These are phyloP conservation scores for Microcos paniculata DNA, from an alignment of 345 rosid species.

Conservation along the genomic window DNA sequence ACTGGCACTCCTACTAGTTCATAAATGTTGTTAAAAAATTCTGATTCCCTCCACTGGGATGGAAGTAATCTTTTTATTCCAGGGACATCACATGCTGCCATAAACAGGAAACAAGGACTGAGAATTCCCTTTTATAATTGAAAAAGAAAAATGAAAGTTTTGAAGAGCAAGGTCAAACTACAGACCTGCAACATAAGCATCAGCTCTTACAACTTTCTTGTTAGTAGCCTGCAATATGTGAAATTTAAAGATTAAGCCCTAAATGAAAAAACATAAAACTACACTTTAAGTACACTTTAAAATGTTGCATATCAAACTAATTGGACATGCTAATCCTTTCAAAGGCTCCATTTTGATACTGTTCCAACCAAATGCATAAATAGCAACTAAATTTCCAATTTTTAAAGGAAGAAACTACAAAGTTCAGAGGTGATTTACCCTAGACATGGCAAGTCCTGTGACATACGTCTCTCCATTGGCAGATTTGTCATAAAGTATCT, in stretches of 20 bases:
- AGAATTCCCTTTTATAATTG: not conserved
- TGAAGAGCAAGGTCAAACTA: slow-evolving; percentile 5
- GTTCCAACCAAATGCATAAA: not conserved
- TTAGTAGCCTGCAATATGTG: slow-evolving; percentile 64
- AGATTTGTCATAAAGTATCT: slow-evolving; percentile 68
- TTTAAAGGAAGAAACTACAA: not conserved
- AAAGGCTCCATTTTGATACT: not conserved
- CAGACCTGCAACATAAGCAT: slow-evolving; percentile 89
- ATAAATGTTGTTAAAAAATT: slow-evolving; percentile 77
- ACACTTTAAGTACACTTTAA: not conserved
- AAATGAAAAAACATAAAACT: not conserved
- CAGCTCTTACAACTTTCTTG: slow-evolving; percentile 81
- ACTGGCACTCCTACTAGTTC: slow-evolving; percentile 94
- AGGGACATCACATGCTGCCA: slow-evolving; percentile 92
- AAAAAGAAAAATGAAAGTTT: not conserved
- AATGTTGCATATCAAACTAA: not conserved
- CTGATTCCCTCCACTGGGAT: slow-evolving; percentile 65
- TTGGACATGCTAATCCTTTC: not conserved
- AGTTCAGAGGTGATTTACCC: slow-evolving; percentile 51
- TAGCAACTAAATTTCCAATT: not conserved
- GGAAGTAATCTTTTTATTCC: slow-evolving; percentile 96
- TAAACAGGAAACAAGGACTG: not conserved
- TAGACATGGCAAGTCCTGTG: slow-evolving; percentile 85
- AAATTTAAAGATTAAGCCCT: slow-evolving; percentile 11
- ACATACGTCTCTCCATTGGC: slow-evolving; percentile 64